These are phyloP conservation scores for Cinchona pubescens DNA, from an alignment of 257 asterid species.

Conservation along the genomic window DNA sequence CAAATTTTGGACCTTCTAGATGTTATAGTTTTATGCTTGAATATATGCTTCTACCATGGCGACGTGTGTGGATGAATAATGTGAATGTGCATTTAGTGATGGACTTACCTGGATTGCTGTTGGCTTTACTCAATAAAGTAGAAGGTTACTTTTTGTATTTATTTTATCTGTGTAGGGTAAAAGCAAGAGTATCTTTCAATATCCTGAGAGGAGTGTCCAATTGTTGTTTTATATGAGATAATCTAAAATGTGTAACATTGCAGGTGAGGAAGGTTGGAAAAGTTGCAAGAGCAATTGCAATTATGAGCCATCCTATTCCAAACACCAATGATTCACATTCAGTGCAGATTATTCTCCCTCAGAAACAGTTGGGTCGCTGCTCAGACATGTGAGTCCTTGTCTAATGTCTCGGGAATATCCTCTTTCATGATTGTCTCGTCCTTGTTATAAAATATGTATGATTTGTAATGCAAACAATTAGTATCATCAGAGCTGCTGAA, in stretches of 20 bases:
- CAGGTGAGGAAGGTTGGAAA: constrained; percentile 85
- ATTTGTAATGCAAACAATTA: neutral
- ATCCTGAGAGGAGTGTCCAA: neutral
- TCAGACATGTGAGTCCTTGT: constrained; percentile 72
- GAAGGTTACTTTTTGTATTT: neutral
- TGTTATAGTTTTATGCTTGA: neutral
- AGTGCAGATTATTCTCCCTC: constrained; percentile 90
- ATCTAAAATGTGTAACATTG: constrained; percentile 10
- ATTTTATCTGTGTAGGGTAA: neutral
- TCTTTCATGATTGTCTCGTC: neutral
- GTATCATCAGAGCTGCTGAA: neutral
- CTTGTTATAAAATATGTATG: neutral
- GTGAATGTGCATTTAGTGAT: neutral
- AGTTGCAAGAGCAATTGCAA: constrained; percentile 88
- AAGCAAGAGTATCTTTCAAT: neutral
- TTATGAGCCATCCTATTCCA: constrained; percentile 97
- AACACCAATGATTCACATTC: constrained; percentile 82
- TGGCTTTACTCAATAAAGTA: neutral
- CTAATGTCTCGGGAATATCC: neutral
- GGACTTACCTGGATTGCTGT: neutral
- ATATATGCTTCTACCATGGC: neutral
- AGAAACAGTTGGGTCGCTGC: constrained; percentile 88
- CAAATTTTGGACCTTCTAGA: neutral
- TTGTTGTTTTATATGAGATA: neutral
- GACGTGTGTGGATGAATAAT: neutral